Conservation (phyloP, 257 asterid species). For the Coffea canephora region DNA sequence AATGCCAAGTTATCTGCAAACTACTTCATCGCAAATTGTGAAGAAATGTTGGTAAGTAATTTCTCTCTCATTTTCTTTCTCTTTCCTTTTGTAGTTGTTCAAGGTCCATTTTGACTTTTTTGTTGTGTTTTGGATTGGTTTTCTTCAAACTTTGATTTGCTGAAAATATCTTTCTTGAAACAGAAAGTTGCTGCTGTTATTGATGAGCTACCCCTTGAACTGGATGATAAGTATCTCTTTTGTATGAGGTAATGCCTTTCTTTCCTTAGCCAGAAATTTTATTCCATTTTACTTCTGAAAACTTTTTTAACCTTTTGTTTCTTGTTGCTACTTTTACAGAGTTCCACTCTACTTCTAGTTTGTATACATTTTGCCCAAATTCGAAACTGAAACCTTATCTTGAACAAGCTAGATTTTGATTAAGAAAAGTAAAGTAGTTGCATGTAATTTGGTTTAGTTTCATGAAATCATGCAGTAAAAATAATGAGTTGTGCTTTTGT, state of each 20-base stretch:
- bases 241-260: conserved; percentile 61
- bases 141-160: not conserved
- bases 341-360: not conserved
- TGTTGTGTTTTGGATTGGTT: not conserved
- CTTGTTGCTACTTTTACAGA: not conserved
- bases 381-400: not conserved
- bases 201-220: conserved; percentile 77
- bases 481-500: conserved; percentile 22
- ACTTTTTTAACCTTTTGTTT: conserved; percentile 4
- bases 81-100: not conserved
- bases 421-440: not conserved
- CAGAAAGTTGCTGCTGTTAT: conserved; percentile 90
- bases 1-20: conserved; percentile 78
- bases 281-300: not conserved
- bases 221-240: conserved; percentile 79
- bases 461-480: not conserved
- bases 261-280: conserved; percentile 3
- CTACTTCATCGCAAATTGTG: conserved; percentile 74
- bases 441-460: not conserved
- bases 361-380: not conserved
- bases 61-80: not conserved
- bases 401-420: not conserved
- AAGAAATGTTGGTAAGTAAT: conserved; percentile 64
- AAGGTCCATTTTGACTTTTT: not conserved
- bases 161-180: conserved; percentile 22